These are phyloP conservation scores for Citeromyces nyonsensis DNA, from an alignment of 805 yeast genomes.

Conservation along the genomic window DNA sequence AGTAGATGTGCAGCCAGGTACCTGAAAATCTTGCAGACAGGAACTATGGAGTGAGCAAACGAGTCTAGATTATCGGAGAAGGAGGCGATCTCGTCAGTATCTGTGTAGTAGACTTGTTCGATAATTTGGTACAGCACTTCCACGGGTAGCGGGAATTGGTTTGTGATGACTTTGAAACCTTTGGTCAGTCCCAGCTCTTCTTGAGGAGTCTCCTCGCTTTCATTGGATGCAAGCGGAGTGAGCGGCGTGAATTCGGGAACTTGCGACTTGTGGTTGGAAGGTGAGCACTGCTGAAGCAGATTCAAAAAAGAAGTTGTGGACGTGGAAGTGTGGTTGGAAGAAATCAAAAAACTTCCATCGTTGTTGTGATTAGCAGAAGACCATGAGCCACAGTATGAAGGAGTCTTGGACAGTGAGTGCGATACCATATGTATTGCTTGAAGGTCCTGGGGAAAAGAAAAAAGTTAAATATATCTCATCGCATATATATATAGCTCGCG, in stretches of 20 bases:
- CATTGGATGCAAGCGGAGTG: background rate
- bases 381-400: background rate
- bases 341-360: slow-evolving; percentile 1
- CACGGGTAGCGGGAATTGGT: slow-evolving; percentile 9
- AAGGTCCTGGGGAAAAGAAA: background rate
- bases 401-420: background rate
- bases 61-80: slow-evolving; percentile 13
- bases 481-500: slow-evolving; percentile 1
- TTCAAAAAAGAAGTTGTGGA: slow-evolving; percentile 2
- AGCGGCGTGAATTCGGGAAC: background rate
- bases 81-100: slow-evolving; percentile 11
- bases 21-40: slow-evolving; percentile 43
- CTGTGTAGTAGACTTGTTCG: slow-evolving; percentile 13
- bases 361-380: slow-evolving; percentile 2
- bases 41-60: slow-evolving; percentile 11
- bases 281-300: background rate
- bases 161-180: slow-evolving; percentile 1
- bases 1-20: slow-evolving; percentile 39
- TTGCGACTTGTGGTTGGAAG: background rate
- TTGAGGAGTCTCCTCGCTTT: background rate
- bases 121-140: slow-evolving; percentile 16
- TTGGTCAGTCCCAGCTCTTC: background rate
- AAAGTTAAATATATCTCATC: background rate
- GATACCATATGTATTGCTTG: background rate
- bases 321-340: slow-evolving; percentile 2